Percentiles rank a stretch among this genome's conserved stretches.
Evolutionary conservation across 306 rosid genomes (phyloP).

Genomic region (Quercus berberidifolia): DNA sequence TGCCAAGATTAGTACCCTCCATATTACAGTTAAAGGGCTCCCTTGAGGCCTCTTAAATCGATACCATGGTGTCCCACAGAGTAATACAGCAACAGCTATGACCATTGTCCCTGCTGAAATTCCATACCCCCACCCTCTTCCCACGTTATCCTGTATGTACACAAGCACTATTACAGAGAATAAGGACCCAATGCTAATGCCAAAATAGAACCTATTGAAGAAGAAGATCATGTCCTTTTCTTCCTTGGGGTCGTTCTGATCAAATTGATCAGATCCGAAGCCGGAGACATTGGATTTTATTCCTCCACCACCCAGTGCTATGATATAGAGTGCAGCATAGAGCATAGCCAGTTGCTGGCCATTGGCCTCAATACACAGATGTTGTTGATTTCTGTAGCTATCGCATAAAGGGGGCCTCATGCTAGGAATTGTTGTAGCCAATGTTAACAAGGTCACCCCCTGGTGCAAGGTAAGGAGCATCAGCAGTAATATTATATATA

Average conservation of each 20-base stretch:
- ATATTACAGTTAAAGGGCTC: constrained; percentile 78
- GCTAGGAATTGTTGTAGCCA: constrained; percentile 63
- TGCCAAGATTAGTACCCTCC: constrained; percentile 82
- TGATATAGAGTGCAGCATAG: constrained; percentile 65
- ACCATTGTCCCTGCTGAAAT: constrained; percentile 77
- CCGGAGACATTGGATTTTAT: constrained; percentile 93
- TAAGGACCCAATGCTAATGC: constrained; percentile 76
- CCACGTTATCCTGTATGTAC: constrained; percentile 78
- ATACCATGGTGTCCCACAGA: constrained; percentile 61
- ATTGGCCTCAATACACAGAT: constrained; percentile 53
- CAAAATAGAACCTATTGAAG: constrained; percentile 93
- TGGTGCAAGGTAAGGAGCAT: constrained; percentile 24
- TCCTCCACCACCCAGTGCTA: constrained; percentile 86
- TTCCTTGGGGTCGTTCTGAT: constrained; percentile 59
- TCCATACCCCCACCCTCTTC: constrained; percentile 90
- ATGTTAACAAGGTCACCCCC: constrained; percentile 68
- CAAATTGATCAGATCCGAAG: constrained; percentile 81
- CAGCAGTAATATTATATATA: neutral
- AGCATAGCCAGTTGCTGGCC: constrained; percentile 64
- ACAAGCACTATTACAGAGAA: constrained; percentile 78
- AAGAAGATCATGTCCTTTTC: constrained; percentile 83
- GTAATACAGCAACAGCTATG: constrained; percentile 49
- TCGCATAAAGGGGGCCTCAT: constrained; percentile 78
- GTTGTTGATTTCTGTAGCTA: constrained; percentile 45
- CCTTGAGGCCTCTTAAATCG: constrained; percentile 75